These are phyloP conservation scores for Nannizzia gypsea DNA, from an alignment of 2,329 filamentous ascomycete genomes.

Conservation along the genomic window DNA sequence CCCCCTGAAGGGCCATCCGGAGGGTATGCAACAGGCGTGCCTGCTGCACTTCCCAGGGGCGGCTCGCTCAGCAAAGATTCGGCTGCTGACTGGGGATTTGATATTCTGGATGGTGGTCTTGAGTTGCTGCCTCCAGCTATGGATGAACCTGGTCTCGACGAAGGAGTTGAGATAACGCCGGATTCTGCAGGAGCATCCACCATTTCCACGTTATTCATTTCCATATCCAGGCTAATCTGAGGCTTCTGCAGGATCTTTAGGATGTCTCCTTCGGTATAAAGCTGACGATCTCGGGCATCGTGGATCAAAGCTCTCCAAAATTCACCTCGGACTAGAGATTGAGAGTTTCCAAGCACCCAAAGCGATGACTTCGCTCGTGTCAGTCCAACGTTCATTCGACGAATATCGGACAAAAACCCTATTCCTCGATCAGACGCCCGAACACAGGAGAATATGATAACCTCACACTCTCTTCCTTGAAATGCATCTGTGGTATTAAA, in stretches of 20 bases:
- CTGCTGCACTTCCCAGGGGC: constrained; percentile 13
- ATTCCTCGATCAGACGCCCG: constrained; percentile 86
- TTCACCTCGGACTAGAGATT: constrained; percentile 71
- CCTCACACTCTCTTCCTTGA: constrained; percentile 89
- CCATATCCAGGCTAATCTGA: constrained; percentile 33
- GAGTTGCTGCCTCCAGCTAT: constrained; percentile 17
- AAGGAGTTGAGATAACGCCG: constrained; percentile 16
- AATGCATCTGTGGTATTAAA: constrained; percentile 99
- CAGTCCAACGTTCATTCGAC: constrained; percentile 97
- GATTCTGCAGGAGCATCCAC: constrained; percentile 20
- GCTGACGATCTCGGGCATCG: constrained; percentile 61
- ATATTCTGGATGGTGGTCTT: constrained; percentile 23
- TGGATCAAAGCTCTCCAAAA: constrained; percentile 83
- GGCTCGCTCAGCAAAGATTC: constrained; percentile 2
- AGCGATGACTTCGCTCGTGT: constrained; percentile 93
- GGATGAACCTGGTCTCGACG: constrained; percentile 15
- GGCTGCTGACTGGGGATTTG: constrained; percentile 7
- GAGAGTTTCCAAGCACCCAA: constrained; percentile 90
- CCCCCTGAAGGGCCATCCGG: constrained; percentile 35
- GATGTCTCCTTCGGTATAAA: constrained; percentile 62
- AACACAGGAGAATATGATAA: constrained; percentile 98
- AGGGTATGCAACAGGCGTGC: constrained; percentile 18
- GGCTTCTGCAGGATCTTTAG: constrained; percentile 43
- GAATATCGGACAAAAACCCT: constrained; percentile 94
- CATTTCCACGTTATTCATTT: constrained; percentile 36